Evolutionary conservation across 805 yeast species (phyloP), one percentile per base, ranked within the genome.

Genomic region (Monosporozyma aquatica): DNA sequence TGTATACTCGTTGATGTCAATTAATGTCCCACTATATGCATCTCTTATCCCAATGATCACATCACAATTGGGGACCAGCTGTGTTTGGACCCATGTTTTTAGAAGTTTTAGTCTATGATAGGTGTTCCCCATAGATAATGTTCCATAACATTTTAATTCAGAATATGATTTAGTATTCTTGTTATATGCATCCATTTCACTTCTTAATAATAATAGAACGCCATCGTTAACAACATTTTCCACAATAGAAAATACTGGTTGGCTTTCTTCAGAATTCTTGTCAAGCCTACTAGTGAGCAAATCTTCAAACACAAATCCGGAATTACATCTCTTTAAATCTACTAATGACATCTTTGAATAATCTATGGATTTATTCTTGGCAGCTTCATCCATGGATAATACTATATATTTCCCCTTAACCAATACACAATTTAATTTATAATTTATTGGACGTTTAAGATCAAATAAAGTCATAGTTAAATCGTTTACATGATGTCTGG

Each of bases 11-110:
- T 43, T 40, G 22, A 61, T 34, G 37, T 54, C 58, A n/a, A 45
- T 39, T 26, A 61, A 38, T 10, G 45, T 45, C 11, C 63, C 62
- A 24, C 45, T 47, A 17, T 49, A 48, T 1, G 57, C 43, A 33
- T 53, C 51, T 45, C 65, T 49, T 2, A 49, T 41, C 3, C 66
- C 66, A n/a, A 61, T 43, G 5, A 61, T 30, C 1, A 61, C 41
- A 44, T 59, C 59, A 11, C 62, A 55, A 2, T 45, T 30, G 1
- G 64, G 62, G 1, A 54, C 34, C 23, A 60, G 29, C 5, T 49
- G 52, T 3, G 59, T 55, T 43, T 61, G 66, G 17, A 61, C 24
- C 65, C 64, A 61, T 23, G 63, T 56, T 33, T 58, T 56, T 24
- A 61, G 45, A 27, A 61, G 38, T 47, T 61, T 61, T 15, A 49